Evolutionary conservation across 306 rosid species (phyloP).

Genomic region (Glycine tomentella): DNA sequence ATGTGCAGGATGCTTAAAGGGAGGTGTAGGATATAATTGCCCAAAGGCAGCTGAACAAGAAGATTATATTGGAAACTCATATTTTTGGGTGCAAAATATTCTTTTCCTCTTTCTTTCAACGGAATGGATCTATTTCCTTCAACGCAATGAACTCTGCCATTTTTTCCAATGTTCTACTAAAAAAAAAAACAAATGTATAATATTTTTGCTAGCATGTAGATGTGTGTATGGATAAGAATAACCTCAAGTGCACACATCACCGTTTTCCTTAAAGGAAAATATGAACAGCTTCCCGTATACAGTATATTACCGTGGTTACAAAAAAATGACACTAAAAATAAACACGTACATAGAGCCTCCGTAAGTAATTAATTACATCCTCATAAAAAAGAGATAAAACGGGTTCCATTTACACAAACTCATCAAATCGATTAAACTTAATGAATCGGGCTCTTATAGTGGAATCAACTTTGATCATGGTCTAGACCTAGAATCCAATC

Average conservation of each 20-base stretch:
- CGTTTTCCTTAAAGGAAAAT: slow-evolving; percentile 35
- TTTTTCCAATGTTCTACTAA: background rate
- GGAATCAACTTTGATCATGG: slow-evolving; percentile 28
- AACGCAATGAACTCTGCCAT: too few species aligned
- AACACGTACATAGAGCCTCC: background rate
- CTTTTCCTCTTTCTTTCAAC: too few species aligned
- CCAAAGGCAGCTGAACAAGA: too few species aligned
- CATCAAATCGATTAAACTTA: slow-evolving; percentile 2
- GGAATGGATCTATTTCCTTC: too few species aligned
- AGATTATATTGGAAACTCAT: too few species aligned
- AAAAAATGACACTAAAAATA: background rate
- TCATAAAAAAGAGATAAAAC: background rate
- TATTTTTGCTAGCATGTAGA: background rate
- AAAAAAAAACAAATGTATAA: background rate
- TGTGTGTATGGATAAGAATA: background rate
- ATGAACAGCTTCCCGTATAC: slow-evolving; percentile 14
- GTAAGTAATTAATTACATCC: too few species aligned
- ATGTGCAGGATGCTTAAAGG: too few species aligned
- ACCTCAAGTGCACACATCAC: slow-evolving; percentile 21
- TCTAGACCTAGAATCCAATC: too few species aligned
- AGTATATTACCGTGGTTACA: too few species aligned
- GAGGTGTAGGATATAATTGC: too few species aligned
- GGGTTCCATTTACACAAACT: slow-evolving; percentile 34
- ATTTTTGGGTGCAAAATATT: too few species aligned
- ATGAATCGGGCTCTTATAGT: background rate